Evolutionary conservation across 192 early-diverging fungal species (phyloP).

Genomic region (Oehlia diaphana): DNA sequence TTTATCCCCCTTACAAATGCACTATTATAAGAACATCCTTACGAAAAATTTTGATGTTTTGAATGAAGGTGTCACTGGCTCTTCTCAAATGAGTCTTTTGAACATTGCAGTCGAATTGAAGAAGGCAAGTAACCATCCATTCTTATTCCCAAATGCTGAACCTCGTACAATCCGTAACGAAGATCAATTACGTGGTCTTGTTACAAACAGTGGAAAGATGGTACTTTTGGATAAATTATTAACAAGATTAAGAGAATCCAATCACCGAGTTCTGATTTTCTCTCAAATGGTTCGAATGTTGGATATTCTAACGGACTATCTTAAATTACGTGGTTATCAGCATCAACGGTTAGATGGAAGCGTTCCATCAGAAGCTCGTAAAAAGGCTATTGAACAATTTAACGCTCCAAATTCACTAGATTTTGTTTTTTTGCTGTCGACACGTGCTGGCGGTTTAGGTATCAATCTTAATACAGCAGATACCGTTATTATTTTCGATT

Average conservation of each 20-base stretch:
- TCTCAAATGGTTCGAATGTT: slow-evolving; percentile 98
- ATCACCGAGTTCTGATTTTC: slow-evolving; percentile 97
- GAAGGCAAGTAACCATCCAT: slow-evolving; percentile 97
- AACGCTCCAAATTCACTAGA: slow-evolving; percentile 91
- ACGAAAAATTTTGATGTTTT: slow-evolving; percentile 91
- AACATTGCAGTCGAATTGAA: slow-evolving; percentile 98
- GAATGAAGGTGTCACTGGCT: slow-evolving; percentile 66
- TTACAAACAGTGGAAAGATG: slow-evolving; percentile 98
- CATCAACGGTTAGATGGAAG: slow-evolving; percentile 96
- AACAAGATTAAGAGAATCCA: slow-evolving; percentile 82
- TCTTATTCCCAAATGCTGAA: slow-evolving; percentile 82
- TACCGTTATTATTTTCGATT: slow-evolving; percentile 95
- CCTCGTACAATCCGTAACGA: slow-evolving; percentile 54
- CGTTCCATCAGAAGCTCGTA: slow-evolving; percentile 84
- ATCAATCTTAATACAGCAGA: slow-evolving; percentile 97
- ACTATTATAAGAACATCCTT: slow-evolving; percentile 94
- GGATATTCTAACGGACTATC: slow-evolving; percentile 95
- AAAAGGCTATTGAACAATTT: slow-evolving; percentile 95
- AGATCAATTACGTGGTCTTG: slow-evolving; percentile 77
- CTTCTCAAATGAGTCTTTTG: slow-evolving; percentile 73
- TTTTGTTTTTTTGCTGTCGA: slow-evolving; percentile 97
- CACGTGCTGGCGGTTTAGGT: slow-evolving; percentile 94
- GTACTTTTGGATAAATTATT: slow-evolving; percentile 94
- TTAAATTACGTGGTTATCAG: slow-evolving; percentile 80
- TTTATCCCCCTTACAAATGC: slow-evolving; percentile 83